These are phyloP conservation scores for Thinopyrum elongatum DNA, from an alignment of 176 grass and related monocot species.

Conservation along the genomic window DNA sequence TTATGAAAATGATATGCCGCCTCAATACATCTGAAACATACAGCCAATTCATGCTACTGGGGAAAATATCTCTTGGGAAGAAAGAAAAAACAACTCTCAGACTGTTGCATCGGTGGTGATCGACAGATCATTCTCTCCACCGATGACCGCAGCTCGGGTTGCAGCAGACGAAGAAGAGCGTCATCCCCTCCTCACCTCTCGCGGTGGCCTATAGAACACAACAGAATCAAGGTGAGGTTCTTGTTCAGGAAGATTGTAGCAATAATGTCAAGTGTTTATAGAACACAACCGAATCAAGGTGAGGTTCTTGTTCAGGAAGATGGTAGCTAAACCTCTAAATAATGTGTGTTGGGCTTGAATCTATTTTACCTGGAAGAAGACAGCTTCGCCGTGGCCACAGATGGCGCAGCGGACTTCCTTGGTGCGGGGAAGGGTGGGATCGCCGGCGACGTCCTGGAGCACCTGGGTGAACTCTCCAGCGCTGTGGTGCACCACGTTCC, in stretches of 20 bases:
- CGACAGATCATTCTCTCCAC: conserved; percentile 70
- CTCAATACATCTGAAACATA: conserved; percentile 12
- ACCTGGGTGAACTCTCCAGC: conserved; percentile 79
- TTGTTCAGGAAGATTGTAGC: background rate
- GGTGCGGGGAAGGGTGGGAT: conserved; percentile 80
- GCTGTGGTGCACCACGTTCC: conserved; percentile 79
- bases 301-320: background rate
- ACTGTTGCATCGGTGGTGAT: background rate
- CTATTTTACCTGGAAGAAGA: conserved; percentile 75
- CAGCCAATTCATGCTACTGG: conserved; percentile 23
- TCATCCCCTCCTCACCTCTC: conserved; percentile 83
- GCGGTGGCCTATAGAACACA: conserved; percentile 54
- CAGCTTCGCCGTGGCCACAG: conserved; percentile 76
- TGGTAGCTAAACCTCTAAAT: background rate
- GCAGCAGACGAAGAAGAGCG: conserved; percentile 85
- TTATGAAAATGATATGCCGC: background rate
- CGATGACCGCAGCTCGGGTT: conserved; percentile 74
- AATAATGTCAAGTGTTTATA: conserved; percentile 6
- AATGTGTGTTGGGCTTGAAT: background rate
- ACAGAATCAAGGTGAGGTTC: background rate
- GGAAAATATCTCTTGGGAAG: background rate
- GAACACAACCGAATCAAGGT: background rate
- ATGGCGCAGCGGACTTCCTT: conserved; percentile 56
- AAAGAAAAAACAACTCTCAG: conserved; percentile 16
- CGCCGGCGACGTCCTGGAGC: conserved; percentile 78